These are phyloP conservation scores for Ceratocystiopsis minuta DNA, from an alignment of 2,329 filamentous ascomycete species.

Conservation along the genomic window DNA sequence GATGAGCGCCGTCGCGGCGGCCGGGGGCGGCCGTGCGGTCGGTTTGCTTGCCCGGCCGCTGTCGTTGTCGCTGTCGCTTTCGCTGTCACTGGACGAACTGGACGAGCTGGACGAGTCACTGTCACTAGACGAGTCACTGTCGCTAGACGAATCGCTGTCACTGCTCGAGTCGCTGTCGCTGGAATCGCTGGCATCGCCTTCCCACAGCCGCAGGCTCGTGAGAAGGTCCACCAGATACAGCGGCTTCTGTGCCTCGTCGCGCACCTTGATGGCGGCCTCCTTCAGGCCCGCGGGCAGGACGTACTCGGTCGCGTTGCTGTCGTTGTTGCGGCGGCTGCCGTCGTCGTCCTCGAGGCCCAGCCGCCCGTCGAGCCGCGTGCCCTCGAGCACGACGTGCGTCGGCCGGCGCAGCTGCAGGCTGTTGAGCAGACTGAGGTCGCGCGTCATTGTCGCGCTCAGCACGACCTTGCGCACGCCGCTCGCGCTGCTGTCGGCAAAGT, in stretches of 20 bases:
- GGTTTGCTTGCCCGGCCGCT: neutral
- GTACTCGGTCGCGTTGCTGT: conserved; percentile 13
- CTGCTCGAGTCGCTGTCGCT: neutral
- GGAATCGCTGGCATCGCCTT: neutral
- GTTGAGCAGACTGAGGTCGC: conserved; percentile 63
- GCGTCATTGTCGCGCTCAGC: conserved; percentile 81
- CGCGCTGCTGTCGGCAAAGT: conserved; percentile 33
- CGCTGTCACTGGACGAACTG: too few species aligned
- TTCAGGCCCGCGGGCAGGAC: conserved; percentile 42
- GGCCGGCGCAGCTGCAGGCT: conserved; percentile 57
- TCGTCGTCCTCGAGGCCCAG: neutral
- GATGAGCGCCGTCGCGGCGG: conserved; percentile 39
- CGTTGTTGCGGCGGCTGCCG: too few species aligned
- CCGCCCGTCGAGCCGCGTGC: conserved; percentile 18
- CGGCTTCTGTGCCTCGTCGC: conserved; percentile 56
- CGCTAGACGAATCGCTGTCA: neutral
- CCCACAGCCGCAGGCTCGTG: conserved; percentile 30
- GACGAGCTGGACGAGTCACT: too few species aligned
- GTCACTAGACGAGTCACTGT: neutral
- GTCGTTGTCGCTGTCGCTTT: neutral
- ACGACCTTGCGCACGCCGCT: conserved; percentile 59
- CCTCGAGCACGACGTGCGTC: conserved; percentile 57
- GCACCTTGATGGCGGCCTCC: conserved; percentile 50
- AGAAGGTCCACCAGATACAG: conserved; percentile 71
- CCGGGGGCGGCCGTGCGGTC: neutral